Conservation (phyloP, 1,284 basidiomycete species). For the Neonothopanus nambi region DNA sequence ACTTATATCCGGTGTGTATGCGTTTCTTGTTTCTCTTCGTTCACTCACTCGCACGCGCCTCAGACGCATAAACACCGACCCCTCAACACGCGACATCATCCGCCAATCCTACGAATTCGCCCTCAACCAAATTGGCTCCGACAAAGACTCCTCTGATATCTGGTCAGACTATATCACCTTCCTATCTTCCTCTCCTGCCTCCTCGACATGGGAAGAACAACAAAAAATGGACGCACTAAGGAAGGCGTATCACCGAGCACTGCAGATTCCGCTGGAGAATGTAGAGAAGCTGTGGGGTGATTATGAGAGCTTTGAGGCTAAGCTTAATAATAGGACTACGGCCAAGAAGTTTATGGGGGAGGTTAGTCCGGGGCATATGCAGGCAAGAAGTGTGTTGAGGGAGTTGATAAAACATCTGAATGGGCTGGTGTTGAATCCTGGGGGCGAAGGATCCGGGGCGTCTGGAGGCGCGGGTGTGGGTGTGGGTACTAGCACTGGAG, state of each 20-base stretch:
- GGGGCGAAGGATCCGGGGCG: slow-evolving; percentile 41
- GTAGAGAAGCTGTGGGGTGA: slow-evolving; percentile 95
- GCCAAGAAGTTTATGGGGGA: slow-evolving; percentile 93
- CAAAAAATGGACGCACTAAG: slow-evolving; percentile 94
- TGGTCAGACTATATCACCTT: slow-evolving; percentile 85
- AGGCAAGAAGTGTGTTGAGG: slow-evolving; percentile 86
- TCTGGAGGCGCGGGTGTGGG: neutral
- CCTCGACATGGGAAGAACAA: slow-evolving; percentile 91
- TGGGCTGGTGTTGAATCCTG: slow-evolving; percentile 62
- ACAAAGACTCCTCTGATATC: slow-evolving; percentile 76
- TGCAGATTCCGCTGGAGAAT: slow-evolving; percentile 92
- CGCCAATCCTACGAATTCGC: slow-evolving; percentile 95
- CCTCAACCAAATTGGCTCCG: slow-evolving; percentile 85
- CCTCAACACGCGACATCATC: slow-evolving; percentile 69
- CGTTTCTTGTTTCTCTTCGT: slow-evolving; percentile 3
- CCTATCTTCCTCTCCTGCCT: slow-evolving; percentile 53
- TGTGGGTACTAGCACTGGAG: slow-evolving; percentile 20
- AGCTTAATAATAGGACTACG: slow-evolving; percentile 86
- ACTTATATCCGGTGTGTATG: slow-evolving; percentile 72
- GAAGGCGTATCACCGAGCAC: slow-evolving; percentile 90
- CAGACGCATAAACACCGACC: slow-evolving; percentile 57
- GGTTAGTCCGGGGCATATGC: slow-evolving; percentile 84
- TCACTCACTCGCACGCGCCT: slow-evolving; percentile 14
- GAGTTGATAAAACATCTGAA: slow-evolving; percentile 77
- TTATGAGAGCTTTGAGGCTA: slow-evolving; percentile 91